These are phyloP conservation scores for Amanita polypyramis DNA, from an alignment of 768 basidiomycete genomes.

Conservation along the genomic window DNA sequence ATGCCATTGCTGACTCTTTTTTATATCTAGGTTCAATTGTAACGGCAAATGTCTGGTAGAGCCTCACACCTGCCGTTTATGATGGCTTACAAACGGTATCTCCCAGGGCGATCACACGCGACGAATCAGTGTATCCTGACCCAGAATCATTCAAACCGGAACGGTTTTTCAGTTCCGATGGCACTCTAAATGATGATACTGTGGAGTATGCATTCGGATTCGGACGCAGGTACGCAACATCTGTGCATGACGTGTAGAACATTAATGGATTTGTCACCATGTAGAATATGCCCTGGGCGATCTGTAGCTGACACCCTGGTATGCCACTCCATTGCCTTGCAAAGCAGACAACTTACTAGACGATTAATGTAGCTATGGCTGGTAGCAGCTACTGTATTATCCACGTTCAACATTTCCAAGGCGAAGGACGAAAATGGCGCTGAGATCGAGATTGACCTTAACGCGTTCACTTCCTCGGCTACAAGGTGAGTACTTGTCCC, in stretches of 20 bases:
- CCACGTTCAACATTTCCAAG: conserved; percentile 18
- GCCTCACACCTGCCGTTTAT: neutral
- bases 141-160: conserved; percentile 17
- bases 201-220: conserved; percentile 21
- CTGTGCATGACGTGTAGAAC: conserved; percentile 12
- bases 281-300: too few species aligned
- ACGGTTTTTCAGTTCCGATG: conserved; percentile 17
- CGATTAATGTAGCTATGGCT: neutral
- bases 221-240: conserved; percentile 19
- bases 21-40: conserved; percentile 8
- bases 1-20: neutral
- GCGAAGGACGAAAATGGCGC: conserved; percentile 17
- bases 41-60: conserved; percentile 14
- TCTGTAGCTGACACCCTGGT: too few species aligned
- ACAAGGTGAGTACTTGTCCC: neutral
- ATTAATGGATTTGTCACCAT: too few species aligned
- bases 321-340: too few species aligned
- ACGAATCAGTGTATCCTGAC: conserved; percentile 19
- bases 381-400: conserved; percentile 15
- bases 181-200: conserved; percentile 12
- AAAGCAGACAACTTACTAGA: neutral
- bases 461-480: neutral
- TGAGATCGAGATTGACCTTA: neutral
- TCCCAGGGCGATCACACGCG: conserved; percentile 17
- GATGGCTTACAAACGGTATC: neutral